Base-by-base conservation (phyloP, 192 early-diverging fungal genomes). In the Coemansia biformis region DNA sequence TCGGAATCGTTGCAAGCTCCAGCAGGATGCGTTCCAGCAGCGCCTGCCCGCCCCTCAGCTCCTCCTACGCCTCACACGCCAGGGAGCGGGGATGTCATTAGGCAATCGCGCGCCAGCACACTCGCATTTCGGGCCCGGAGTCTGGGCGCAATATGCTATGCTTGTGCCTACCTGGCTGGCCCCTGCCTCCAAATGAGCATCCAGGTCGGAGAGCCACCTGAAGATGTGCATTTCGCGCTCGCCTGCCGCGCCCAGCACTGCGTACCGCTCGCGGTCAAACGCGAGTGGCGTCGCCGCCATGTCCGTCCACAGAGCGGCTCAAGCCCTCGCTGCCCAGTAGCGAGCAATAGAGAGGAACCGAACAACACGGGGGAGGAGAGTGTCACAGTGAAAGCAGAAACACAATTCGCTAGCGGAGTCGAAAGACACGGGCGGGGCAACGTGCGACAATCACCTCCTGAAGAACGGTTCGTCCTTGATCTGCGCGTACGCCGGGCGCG, bases 121-220 rank as follows among this genome's bases (percentile, higher is more conserved):
- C n/a, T n/a, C n/a, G n/a, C n/a, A n/a, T n/a, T n/a, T n/a, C n/a
- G n/a, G n/a, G n/a, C n/a, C n/a, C n/a, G n/a, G n/a, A n/a, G n/a
- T n/a, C n/a, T n/a, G n/a, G n/a, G n/a, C n/a, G n/a, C n/a, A n/a
- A 47, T 24, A 35, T 16, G 5, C 23, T 33, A 18, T 9, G 15
- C 16, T 18, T 17, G 13, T 28, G 0, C 8, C 3, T 48, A 44
- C 46, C 44, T 50, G 36, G 38, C 17, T 16, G 26, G 42, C 15
- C 17, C 14, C 15, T 2, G 51, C 35, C 48, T 85, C 80, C 10
- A 90, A 51, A 37, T 88, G 81, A 26, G 79, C 76, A 74, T 95
- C 90, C 5, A 94, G 78, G 36, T 63, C 66, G 1, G 88, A 82
- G 9, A 98, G 79, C 92, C 92, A 98, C 61, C 91, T 89, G 56